Evolutionary conservation across 441 rosid species (phyloP).

Genomic region (Rhodomyrtus psidioides): DNA sequence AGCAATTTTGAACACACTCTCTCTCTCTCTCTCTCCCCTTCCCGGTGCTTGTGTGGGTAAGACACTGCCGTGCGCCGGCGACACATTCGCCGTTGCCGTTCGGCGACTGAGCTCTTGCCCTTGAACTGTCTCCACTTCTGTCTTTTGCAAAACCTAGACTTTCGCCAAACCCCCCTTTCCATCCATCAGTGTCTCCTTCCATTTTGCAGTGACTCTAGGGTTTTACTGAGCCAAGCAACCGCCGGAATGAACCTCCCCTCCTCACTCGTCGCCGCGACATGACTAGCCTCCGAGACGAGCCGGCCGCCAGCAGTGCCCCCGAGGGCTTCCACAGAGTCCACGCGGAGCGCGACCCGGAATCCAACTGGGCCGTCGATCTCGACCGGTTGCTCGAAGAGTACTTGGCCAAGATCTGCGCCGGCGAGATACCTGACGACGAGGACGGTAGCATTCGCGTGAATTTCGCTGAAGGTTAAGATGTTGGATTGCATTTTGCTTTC

Average conservation of each 20-base stretch:
- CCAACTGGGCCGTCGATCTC: slow-evolving; percentile 90
- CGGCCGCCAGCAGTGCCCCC: slow-evolving; percentile 1
- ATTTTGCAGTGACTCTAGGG: neutral
- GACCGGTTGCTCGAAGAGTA: slow-evolving; percentile 78
- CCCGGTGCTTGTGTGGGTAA: neutral
- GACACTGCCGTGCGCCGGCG: neutral
- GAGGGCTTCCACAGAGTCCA: slow-evolving; percentile 50
- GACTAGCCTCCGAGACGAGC: slow-evolving; percentile 6
- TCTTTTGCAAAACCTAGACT: neutral
- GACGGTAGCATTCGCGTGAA: slow-evolving; percentile 40
- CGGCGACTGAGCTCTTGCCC: neutral
- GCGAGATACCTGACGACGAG: slow-evolving; percentile 55
- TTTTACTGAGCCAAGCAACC: neutral
- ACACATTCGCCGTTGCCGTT: neutral
- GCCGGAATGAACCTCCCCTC: neutral
- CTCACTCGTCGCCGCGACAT: neutral
- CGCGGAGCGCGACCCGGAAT: slow-evolving; percentile 76
- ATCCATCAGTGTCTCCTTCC: neutral
- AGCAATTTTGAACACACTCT: neutral
- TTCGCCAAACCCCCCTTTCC: neutral
- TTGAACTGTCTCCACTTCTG: neutral
- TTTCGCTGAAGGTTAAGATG: slow-evolving; percentile 71
- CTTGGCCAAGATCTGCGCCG: slow-evolving; percentile 75
- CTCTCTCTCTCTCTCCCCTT: neutral
- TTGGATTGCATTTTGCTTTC: neutral